These are phyloP conservation scores for Carex myosuroides DNA, from an alignment of 176 grass and related monocot species.

Conservation along the genomic window DNA sequence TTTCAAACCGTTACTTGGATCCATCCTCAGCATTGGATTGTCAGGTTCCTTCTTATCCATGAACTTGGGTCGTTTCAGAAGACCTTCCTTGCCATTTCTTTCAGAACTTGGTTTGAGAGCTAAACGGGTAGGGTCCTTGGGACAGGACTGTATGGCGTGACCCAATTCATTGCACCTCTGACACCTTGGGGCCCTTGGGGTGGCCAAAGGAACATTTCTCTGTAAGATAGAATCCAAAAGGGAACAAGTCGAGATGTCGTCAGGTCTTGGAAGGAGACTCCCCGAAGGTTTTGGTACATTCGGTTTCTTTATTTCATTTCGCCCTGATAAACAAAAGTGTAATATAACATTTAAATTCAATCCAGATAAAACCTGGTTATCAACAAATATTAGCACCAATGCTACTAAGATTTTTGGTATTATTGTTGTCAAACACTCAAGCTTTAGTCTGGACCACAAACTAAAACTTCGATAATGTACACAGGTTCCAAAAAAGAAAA, in stretches of 20 bases:
- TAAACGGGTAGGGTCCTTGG: conserved; percentile 36
- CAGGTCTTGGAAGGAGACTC: conserved; percentile 28
- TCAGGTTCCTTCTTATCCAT: conserved; percentile 6
- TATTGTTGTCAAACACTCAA: background rate
- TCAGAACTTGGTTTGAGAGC: conserved; percentile 49
- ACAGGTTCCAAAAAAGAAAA: background rate
- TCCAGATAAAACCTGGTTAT: background rate
- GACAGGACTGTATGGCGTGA: conserved; percentile 65
- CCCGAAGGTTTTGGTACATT: conserved; percentile 30
- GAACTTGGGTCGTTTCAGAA: conserved; percentile 14
- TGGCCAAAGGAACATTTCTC: conserved; percentile 29
- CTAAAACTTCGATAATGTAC: background rate
- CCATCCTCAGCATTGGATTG: background rate
- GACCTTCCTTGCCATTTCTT: conserved; percentile 41
- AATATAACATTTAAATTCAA: background rate
- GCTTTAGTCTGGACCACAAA: background rate
- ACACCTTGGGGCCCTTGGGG: conserved; percentile 28
- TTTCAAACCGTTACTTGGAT: background rate
- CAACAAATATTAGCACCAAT: background rate
- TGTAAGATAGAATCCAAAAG: conserved; percentile 33
- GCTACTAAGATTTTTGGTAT: background rate
- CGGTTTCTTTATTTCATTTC: conserved; percentile 56
- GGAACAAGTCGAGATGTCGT: conserved; percentile 36
- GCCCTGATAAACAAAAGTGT: conserved; percentile 37
- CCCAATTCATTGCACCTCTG: conserved; percentile 70